Base-by-base conservation (phyloP, 2,329 filamentous ascomycete genomes). In the Xylaria digitata region DNA sequence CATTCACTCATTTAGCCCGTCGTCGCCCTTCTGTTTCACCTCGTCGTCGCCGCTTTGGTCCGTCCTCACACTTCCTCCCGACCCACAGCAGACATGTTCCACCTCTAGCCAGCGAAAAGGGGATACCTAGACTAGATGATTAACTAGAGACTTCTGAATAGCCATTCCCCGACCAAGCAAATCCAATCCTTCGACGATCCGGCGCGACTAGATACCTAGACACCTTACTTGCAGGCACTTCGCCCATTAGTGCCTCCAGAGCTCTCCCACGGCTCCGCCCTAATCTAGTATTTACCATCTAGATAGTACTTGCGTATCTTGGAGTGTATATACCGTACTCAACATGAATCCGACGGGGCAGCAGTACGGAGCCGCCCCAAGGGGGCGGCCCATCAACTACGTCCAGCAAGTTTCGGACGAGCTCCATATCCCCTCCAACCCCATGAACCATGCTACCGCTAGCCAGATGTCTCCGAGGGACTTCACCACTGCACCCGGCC, bases 361-460 rank as follows among this genome's bases (percentile, higher is more conserved):
- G 67, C 78, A 77, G 70, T 76, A 80, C 71, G 77, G 75, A 64
- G 68, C 69, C 65, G 67, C 78, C 66, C 78, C 78, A 54, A 77
- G 81, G n/a, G n/a, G n/a, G 72, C 79, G 80, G 71, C 74, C 78
- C 59, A 78, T 76, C 61, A 79, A 70, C 26, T 82, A 81, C 74
- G 75, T 76, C 15, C 78, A 80, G 73, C 82, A 83, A 73, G 48
- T 57, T 49, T 67, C 67, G 19, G 84, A 86, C 76, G 85, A 87
- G 78, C 81, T 87, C 74, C 85, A 87, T 80, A 85, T 87, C 79
- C 79, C 79, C 61, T 73, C 83, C 67, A 82, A 79, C 42, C 42
- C 63, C 73, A 78, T 83, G 76, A 81, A 77, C 75, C 81, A 81
- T 56, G 34, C 57, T 8, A 79, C 79, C 61, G 43, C 64, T 13